A percentile compares a stretch with the other conserved stretches of the same genome.
These are phyloP conservation scores for Botrytis aclada DNA, from an alignment of 2,329 filamentous ascomycete species.

Conservation along the genomic window DNA sequence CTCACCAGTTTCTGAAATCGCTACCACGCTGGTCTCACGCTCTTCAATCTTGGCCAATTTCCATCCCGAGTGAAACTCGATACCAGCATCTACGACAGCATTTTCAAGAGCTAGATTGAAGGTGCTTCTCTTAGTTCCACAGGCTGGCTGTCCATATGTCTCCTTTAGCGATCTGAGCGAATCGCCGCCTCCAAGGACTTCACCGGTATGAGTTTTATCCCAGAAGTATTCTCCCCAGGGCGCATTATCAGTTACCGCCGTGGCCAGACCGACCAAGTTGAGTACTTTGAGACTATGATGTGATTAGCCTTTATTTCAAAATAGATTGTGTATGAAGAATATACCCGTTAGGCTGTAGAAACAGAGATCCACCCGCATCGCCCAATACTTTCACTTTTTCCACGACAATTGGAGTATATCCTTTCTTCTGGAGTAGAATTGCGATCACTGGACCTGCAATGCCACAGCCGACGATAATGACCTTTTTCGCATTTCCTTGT, in stretches of 20 bases:
- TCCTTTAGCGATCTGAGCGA: background rate
- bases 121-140: conserved; percentile 14
- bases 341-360: conserved; percentile 20
- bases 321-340: background rate
- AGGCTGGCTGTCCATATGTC: conserved; percentile 19
- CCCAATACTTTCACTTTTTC: conserved; percentile 19
- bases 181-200: conserved; percentile 6
- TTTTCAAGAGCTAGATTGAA: conserved; percentile 19
- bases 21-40: conserved; percentile 1
- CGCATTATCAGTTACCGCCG: background rate
- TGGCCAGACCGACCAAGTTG: background rate
- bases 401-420: conserved; percentile 22
- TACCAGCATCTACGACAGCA: background rate
- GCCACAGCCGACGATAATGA: conserved; percentile 22
- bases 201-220: conserved; percentile 2
- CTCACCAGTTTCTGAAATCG: conserved; percentile 10
- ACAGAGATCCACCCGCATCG: conserved; percentile 16
- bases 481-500: background rate
- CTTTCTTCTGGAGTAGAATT: conserved; percentile 22
- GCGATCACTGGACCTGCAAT: conserved; percentile 22
- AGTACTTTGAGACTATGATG: conserved; percentile 18
- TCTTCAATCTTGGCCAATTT: conserved; percentile 20
- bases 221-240: background rate
- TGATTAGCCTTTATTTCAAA: background rate
- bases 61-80: conserved; percentile 17